Evolutionary conservation across 73 alveolate genomes (phyloP).

Genomic region (Vitrella brassicaformis): DNA sequence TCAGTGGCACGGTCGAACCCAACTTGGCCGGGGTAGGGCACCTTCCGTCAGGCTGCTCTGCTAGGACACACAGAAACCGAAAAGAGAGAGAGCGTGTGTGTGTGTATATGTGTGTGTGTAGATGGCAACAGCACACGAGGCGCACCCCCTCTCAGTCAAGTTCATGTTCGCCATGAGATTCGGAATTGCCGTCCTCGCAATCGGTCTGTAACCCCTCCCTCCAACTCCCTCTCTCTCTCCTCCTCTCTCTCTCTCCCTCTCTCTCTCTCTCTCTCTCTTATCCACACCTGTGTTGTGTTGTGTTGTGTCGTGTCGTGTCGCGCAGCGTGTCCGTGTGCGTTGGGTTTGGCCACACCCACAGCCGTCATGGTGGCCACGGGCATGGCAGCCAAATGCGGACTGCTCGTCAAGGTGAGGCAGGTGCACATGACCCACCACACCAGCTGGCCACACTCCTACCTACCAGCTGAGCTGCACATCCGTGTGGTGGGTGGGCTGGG

Average conservation of each 20-base stretch:
- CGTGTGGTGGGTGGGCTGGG: background rate
- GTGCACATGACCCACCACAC: background rate
- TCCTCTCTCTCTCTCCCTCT: background rate
- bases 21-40: no score
- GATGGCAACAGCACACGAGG: no score
- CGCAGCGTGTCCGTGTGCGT: constrained; percentile 95
- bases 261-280: background rate
- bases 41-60: no score
- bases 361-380: constrained; percentile 93
- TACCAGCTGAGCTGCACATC: background rate
- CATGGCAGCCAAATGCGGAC: constrained; percentile 69
- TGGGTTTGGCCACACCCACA: constrained; percentile 95
- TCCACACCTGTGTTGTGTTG: background rate
- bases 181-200: constrained; percentile 8
- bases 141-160: background rate
- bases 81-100: no score
- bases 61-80: no score
- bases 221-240: background rate
- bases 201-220: no score
- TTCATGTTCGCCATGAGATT: constrained; percentile 12
- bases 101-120: no score
- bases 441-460: background rate
- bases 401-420: constrained; percentile 71
- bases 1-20: no score
- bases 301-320: no score